Evolutionary conservation across 2,329 filamentous ascomycete genomes (phyloP), one percentile per base, ranked within the genome.

Genomic region (Laburnicola sp.): DNA sequence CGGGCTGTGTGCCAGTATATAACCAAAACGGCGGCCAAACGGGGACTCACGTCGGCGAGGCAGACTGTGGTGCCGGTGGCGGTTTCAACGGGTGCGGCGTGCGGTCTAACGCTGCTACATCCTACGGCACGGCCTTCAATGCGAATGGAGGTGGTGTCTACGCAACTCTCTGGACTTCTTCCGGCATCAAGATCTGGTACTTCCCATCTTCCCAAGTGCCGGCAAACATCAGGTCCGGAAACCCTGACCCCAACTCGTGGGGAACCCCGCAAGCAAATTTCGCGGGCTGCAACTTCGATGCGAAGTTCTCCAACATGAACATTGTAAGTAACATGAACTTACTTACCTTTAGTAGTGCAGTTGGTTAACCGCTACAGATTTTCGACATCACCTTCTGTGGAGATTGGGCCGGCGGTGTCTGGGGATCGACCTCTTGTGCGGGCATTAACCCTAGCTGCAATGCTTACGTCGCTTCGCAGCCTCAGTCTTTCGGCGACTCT

Each of bases 371-470:
- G 10, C 5, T 30, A 4, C 37, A 67, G 59, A 65, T 80, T 22
- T 76, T 82, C 49, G 77, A 82, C 56, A 78, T 75, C 2, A 79
- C 78, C 1, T 82, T 82, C 66, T 82, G 80, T 53, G 80, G 81
- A 30, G 77, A 80, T 46, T 83, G 80, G 80, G 80, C 80, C 6
- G 80, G 80, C 9, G 59, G 64, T 11, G 74, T 77, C 2, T 82
- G 72, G 71, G 60, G 63, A 7, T 62, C 60, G 3, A 63, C 59
- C 6, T 52, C 58, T 10, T 74, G 72, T 48, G 57, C 69, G 8
- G 34, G 54, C 32, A 47, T 59, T 2, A 70, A 71, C 48, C 62
- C 63, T 10, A 71, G 66, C 45, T 75, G 72, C 44, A 64, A 63
- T 39, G 70, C 65, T 26, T 75, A 73, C 59, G 72, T 75, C 23